These are phyloP conservation scores for Verticillium dahliae DNA, from an alignment of 2,329 filamentous ascomycete species.

Conservation along the genomic window DNA sequence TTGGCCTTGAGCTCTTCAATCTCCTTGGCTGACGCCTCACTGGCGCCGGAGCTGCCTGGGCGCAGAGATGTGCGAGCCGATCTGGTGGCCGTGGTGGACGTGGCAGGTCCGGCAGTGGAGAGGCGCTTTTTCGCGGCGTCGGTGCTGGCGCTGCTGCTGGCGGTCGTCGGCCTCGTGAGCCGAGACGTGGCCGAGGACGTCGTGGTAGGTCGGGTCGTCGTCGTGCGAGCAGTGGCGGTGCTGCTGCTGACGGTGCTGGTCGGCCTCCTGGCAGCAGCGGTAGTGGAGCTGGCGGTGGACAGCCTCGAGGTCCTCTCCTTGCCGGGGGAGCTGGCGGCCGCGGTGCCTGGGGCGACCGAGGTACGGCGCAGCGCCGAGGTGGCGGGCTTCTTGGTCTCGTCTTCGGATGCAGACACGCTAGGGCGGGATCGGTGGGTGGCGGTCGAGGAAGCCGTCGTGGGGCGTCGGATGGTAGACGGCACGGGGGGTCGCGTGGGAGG, in stretches of 20 bases:
- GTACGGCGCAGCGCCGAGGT: slow-evolving; percentile 33
- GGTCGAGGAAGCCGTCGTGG: slow-evolving; percentile 26
- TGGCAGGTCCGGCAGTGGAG: slow-evolving; percentile 37
- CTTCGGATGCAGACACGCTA: slow-evolving; percentile 42
- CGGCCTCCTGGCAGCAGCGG: slow-evolving; percentile 23
- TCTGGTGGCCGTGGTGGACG: slow-evolving; percentile 30
- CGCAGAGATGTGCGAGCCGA: slow-evolving; percentile 31
- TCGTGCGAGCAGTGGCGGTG: slow-evolving; percentile 14
- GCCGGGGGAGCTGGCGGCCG: slow-evolving; percentile 16
- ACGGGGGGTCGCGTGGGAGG: slow-evolving; percentile 40
- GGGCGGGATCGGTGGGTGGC: slow-evolving; percentile 38
- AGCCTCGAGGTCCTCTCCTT: slow-evolving; percentile 25
- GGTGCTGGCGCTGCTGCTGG: slow-evolving; percentile 26
- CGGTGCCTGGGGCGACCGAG: slow-evolving; percentile 33
- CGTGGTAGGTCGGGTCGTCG: slow-evolving; percentile 24
- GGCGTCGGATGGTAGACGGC: slow-evolving; percentile 22
- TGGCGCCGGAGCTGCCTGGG: slow-evolving; percentile 28
- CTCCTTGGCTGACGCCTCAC: slow-evolving; percentile 42
- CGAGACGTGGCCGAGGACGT: slow-evolving; percentile 27
- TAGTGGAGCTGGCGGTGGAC: slow-evolving; percentile 18
- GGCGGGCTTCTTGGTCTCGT: slow-evolving; percentile 38
- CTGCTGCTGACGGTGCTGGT: slow-evolving; percentile 12
- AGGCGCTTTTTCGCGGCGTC: slow-evolving; percentile 51
- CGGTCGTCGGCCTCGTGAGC: slow-evolving; percentile 15
- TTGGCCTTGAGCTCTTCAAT: slow-evolving; percentile 55